These are phyloP conservation scores for Fusarium paranaense DNA, from an alignment of 2,329 filamentous ascomycete genomes.

Conservation along the genomic window DNA sequence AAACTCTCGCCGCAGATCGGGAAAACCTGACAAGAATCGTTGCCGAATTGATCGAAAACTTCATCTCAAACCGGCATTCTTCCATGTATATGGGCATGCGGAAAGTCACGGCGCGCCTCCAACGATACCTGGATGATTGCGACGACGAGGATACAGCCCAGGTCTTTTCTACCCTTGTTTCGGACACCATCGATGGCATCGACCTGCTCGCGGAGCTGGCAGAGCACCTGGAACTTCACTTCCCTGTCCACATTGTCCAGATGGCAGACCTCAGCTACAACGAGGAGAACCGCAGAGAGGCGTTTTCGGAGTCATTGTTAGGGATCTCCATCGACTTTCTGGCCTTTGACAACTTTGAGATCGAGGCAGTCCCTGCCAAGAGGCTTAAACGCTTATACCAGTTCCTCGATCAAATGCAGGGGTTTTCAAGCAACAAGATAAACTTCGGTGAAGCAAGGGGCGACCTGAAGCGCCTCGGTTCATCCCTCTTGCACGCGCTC, in stretches of 20 bases:
- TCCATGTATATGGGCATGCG: slow-evolving; percentile 30
- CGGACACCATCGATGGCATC: slow-evolving; percentile 33
- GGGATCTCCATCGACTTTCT: slow-evolving; percentile 23
- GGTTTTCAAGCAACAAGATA: background rate
- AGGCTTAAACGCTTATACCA: slow-evolving; percentile 16
- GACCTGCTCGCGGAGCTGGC: slow-evolving; percentile 36
- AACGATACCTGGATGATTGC: slow-evolving; percentile 30
- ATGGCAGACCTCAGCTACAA: background rate
- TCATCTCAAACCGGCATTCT: slow-evolving; percentile 23
- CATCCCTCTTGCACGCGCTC: slow-evolving; percentile 29
- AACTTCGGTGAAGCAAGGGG: slow-evolving; percentile 30
- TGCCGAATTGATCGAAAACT: slow-evolving; percentile 39
- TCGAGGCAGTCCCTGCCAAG: slow-evolving; percentile 10
- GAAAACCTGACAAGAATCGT: slow-evolving; percentile 17
- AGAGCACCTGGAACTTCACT: slow-evolving; percentile 30
- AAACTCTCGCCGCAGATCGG: slow-evolving; percentile 1
- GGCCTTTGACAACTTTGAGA: slow-evolving; percentile 31
- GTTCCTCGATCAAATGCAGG: slow-evolving; percentile 39
- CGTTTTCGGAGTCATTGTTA: background rate
- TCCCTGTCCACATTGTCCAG: background rate
- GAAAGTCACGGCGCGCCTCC: slow-evolving; percentile 31
- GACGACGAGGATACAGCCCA: slow-evolving; percentile 10
- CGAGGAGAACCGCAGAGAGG: background rate
- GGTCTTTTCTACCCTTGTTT: slow-evolving; percentile 37
- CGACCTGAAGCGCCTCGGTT: slow-evolving; percentile 41